These are phyloP conservation scores for Oryza coarctata DNA, from an alignment of 176 grass and related monocot species.

Conservation along the genomic window DNA sequence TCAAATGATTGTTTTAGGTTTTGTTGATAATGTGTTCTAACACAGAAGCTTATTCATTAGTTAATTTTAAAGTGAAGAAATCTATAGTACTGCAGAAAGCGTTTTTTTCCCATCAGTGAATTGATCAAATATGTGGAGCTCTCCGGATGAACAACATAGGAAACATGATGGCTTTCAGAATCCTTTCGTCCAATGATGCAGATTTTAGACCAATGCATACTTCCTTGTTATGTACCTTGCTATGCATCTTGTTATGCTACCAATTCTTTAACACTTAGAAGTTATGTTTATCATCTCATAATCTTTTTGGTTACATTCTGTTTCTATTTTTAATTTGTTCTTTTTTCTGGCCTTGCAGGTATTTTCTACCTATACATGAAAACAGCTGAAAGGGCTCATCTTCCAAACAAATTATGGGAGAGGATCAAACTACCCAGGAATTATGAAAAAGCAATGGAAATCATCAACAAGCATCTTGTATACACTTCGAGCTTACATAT, in stretches of 20 bases:
- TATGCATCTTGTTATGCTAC: not conserved
- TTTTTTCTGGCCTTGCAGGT: slow-evolving; percentile 43
- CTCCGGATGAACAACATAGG: not conserved
- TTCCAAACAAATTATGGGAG: slow-evolving; percentile 92
- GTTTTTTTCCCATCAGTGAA: not conserved
- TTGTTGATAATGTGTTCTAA: not conserved
- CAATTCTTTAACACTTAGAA: not conserved
- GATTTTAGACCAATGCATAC: too few species aligned
- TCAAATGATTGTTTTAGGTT: not conserved
- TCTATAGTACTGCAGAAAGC: not conserved
- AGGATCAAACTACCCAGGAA: slow-evolving; percentile 87
- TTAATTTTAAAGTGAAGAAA: not conserved
- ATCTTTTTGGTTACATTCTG: not conserved
- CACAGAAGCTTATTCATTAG: not conserved
- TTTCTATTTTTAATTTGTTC: not conserved
- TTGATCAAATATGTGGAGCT: not conserved
- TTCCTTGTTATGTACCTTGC: too few species aligned
- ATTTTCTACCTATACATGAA: slow-evolving; percentile 98
- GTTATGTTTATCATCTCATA: not conserved
- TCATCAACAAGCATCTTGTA: slow-evolving; percentile 85
- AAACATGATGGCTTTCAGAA: not conserved
- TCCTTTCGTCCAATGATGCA: not conserved
- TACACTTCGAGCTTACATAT: slow-evolving; percentile 15
- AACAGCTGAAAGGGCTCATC: slow-evolving; percentile 96
- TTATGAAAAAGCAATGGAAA: slow-evolving; percentile 85